Conservation (phyloP, 495 filamentous ascomycete species). For the Penicillium lagena region DNA sequence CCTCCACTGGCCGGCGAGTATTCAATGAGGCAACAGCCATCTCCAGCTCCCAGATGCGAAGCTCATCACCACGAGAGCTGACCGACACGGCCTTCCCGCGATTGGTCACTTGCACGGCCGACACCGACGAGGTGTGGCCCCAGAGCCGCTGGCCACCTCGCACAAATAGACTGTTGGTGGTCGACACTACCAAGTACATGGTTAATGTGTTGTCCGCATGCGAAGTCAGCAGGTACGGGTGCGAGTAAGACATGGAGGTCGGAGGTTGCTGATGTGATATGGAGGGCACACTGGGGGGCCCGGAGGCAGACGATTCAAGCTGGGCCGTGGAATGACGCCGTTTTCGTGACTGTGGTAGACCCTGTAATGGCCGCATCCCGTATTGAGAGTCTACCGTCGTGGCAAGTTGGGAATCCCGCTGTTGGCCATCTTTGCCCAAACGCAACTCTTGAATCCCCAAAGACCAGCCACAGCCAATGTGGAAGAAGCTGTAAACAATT, state of each 20-base stretch:
- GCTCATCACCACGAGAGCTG: constrained; percentile 72
- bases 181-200: constrained; percentile 77
- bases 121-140: constrained; percentile 92
- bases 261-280: constrained; percentile 44
- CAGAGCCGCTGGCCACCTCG: constrained; percentile 72
- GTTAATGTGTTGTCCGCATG: constrained; percentile 91
- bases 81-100: constrained; percentile 90
- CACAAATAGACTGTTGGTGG: constrained; percentile 57
- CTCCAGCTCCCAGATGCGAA: constrained; percentile 93
- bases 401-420: constrained; percentile 50
- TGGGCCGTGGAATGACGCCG: constrained; percentile 14
- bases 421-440: constrained; percentile 46
- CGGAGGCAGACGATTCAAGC: too few species aligned
- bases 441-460: constrained; percentile 85
- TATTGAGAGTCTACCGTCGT: constrained; percentile 40
- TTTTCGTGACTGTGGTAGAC: constrained; percentile 25
- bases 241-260: constrained; percentile 76
- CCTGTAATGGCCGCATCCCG: constrained; percentile 30
- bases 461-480: constrained; percentile 67
- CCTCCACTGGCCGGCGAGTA: constrained; percentile 29
- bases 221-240: constrained; percentile 85
- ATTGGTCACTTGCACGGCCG: constrained; percentile 76
- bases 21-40: constrained; percentile 49
- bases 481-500: constrained; percentile 68
- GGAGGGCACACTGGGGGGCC: constrained; percentile 12